Evolutionary conservation across 2,329 filamentous ascomycete species (phyloP), one percentile per base, ranked within the genome.

Genomic region (Laburnicola sp.): DNA sequence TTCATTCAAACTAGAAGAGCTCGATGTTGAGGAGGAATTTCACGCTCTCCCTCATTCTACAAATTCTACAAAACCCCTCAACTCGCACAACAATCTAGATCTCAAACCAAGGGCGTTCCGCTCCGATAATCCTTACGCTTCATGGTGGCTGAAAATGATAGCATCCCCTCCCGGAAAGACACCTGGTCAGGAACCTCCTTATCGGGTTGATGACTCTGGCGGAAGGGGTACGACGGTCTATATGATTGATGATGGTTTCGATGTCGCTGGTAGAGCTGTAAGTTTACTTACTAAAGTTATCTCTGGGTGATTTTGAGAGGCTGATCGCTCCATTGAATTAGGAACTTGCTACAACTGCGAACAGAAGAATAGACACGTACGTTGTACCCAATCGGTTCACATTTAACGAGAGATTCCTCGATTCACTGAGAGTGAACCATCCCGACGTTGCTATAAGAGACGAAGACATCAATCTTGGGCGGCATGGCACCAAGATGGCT

Each of bases 211-310:
- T 44, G 34, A 48, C n/a, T 44, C 44, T 5, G 9, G 25, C 2
- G 50, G 50, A 1, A 28, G 25, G 31, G 50, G 35, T 8, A 31
- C 28, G 9, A 48, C 45, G 10, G 45, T 48, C 2, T 52, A 52
- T 22, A 23, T 52, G 3, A 28, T 52, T 30, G 50, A 52, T 39
- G 50, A 48, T 39, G 44, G 45, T 1, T 52, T 52, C 22, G 50
- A 52, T 48, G 7, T 32, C 2, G 6, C 23, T 28, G 3, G 31
- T 34, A 16, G 16, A 16, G 10, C 11, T 6, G 45, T 48, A 21
- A 42, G 22, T 27, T 7, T 25, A 25, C 16, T 36, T n/a, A 11
- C 11, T 6, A 32, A n/a, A 31, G 21, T 26, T 41, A 34, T 27
- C 9, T 42, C 3, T 22, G 6, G 16, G 16, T 16, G 16, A 16